Base-by-base conservation (phyloP, 768 basidiomycete genomes). In the Inosperma sp. region DNA sequence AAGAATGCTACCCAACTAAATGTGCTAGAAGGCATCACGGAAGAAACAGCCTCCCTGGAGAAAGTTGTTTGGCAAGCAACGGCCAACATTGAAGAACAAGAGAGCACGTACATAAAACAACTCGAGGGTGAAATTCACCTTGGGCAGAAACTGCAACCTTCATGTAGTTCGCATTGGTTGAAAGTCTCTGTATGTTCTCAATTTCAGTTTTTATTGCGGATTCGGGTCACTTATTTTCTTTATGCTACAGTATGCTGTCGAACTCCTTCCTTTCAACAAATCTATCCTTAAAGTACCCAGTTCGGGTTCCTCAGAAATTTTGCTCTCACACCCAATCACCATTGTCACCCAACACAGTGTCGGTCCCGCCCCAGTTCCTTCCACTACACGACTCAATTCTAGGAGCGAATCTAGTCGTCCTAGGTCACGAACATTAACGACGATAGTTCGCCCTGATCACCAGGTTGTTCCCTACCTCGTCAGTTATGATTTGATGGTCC, bases 71-170 rank as follows among this genome's bases (percentile, higher is more conserved):
- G 70, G 71, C 64, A 64, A 58, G 42, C 36, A 42, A 47, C 56
- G 43, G 37, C 35, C 26, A 29, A 35, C 48, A 4, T 25, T n/a
- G 47, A 37, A 13, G 52, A 49, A 30, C 13, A 23, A 9, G 30
- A 55, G 40, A 33, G 12, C 10, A 17, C 53, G 13, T 46, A 55
- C 12, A 45, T 36, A 40, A 63, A 63, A 14, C 49, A 37, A 1
- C 45, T 71, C 16, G 59, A 63, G 27, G 70, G 70, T 30, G 70
- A 71, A 54, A 64, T 70, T 16, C 67, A 65, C 17, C 49, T 71
- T 3, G 53, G 59, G 17, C 60, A 62, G 30, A 64, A 69, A 3
- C 33, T 68, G 22, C 62, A 60, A 31, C 60, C 68, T 25, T 64
- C 68, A 14, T 63, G 63, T 23, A 49, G 48, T 14, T 62, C 67